Percentiles rank a stretch among this genome's conserved stretches.
Evolutionary conservation across 2,329 filamentous ascomycete species (phyloP).

Genomic region (Sclerotinia glacialis): DNA sequence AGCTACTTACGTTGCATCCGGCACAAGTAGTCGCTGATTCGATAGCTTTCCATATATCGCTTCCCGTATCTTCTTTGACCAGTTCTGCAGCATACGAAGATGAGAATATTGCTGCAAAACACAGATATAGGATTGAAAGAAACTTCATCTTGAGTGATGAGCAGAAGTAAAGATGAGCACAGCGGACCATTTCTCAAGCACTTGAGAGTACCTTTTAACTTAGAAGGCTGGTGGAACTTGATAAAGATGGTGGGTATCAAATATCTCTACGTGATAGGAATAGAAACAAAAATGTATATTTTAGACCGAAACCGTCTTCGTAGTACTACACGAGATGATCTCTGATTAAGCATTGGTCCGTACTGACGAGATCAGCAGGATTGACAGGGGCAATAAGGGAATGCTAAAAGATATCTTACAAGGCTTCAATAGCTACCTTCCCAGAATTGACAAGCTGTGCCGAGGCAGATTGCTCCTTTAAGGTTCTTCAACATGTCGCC

Average conservation of each 20-base stretch:
- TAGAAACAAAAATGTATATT: neutral
- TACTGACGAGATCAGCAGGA: neutral
- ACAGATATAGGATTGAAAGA: slow-evolving; percentile 7
- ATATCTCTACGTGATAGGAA: neutral
- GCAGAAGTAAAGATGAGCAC: neutral
- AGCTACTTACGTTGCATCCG: slow-evolving; percentile 21
- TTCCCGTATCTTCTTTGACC: slow-evolving; percentile 14
- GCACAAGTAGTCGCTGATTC: slow-evolving; percentile 15
- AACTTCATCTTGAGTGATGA: slow-evolving; percentile 13
- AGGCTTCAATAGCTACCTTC: neutral
- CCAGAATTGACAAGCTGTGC: neutral
- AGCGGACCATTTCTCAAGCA: neutral
- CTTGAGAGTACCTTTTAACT: slow-evolving; percentile 5
- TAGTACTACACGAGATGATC: slow-evolving; percentile 6
- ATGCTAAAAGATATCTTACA: neutral
- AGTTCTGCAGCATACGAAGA: slow-evolving; percentile 9
- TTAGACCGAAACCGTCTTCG: neutral
- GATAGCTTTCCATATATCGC: slow-evolving; percentile 21
- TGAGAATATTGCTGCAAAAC: neutral
- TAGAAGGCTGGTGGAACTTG: neutral
- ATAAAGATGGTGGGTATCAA: slow-evolving; percentile 13
- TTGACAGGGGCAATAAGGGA: slow-evolving; percentile 7
- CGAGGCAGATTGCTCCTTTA: neutral
- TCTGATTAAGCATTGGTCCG: slow-evolving; percentile 1
- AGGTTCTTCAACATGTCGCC: slow-evolving; percentile 13